Evolutionary conservation across 495 filamentous ascomycete genomes (phyloP).

Genomic region (Penicillium mononematosum): DNA sequence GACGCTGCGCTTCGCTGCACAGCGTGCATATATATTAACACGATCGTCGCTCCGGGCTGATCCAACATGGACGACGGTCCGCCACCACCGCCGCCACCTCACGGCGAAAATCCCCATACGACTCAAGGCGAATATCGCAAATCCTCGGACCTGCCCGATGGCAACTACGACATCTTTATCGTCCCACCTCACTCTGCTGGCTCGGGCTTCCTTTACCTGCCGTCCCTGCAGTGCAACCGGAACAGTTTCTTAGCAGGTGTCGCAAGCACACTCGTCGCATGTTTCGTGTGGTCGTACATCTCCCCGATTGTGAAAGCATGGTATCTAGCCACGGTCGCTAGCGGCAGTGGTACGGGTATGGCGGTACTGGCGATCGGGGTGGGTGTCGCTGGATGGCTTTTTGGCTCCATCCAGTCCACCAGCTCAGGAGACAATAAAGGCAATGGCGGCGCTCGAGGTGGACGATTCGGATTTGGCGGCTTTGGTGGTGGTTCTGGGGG

Average conservation of each 20-base stretch:
- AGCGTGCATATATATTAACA: constrained; percentile 1
- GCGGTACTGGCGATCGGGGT: constrained; percentile 61
- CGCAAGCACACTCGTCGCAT: constrained; percentile 65
- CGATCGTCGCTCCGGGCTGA: neutral
- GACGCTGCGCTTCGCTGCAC: constrained; percentile 3
- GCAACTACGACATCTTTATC: constrained; percentile 96
- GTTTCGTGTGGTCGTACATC: constrained; percentile 62
- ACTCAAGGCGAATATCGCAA: constrained; percentile 49
- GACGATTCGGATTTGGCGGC: constrained; percentile 19
- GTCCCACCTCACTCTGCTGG: constrained; percentile 93
- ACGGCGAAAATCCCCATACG: constrained; percentile 64
- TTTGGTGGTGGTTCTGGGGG: constrained; percentile 12
- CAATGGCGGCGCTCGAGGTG: constrained; percentile 26
- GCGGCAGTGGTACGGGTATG: constrained; percentile 62
- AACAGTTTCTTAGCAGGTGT: constrained; percentile 92
- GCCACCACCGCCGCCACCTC: constrained; percentile 63
- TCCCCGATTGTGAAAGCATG: constrained; percentile 67
- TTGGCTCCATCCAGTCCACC: constrained; percentile 64
- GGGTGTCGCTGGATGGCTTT: constrained; percentile 73
- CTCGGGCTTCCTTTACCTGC: constrained; percentile 88
- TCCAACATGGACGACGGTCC: constrained; percentile 48
- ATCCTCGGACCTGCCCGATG: constrained; percentile 64
- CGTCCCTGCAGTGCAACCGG: constrained; percentile 75
- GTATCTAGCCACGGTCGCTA: constrained; percentile 59
- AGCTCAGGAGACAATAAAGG: constrained; percentile 14